A percentile compares a stretch with the other conserved stretches of the same genome.
phyloP scores from a whole-genome alignment of 371 early-diverging fungal species.

The Apophysomyces trapeziformis region DNA sequence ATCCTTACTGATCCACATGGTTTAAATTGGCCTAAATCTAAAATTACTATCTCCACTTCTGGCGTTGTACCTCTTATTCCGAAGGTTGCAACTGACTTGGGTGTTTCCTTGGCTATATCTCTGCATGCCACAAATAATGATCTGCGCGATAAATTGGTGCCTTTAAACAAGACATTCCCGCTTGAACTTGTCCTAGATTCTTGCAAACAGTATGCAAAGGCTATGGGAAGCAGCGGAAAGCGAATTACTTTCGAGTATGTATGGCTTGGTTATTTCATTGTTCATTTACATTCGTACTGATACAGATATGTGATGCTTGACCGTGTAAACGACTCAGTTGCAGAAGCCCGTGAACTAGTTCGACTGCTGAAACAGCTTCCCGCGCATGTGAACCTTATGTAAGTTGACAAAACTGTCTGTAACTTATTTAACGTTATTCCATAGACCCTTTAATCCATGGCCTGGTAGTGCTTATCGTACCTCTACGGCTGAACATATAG shows the following conservation, averaged over 20 bases:
- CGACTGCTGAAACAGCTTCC: conserved; percentile 67
- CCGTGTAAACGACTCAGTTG: conserved; percentile 75
- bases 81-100: conserved; percentile 75
- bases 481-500: conserved; percentile 53
- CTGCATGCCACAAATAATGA: conserved; percentile 87
- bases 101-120: conserved; percentile 85
- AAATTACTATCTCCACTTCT: conserved; percentile 89
- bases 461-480: conserved; percentile 69
- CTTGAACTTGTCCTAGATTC: conserved; percentile 74
- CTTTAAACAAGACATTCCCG: conserved; percentile 85
- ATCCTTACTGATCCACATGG: conserved; percentile 75
- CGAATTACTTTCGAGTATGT: conserved; percentile 78
- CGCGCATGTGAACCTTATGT: conserved; percentile 87
- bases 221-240: conserved; percentile 49
- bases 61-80: conserved; percentile 87
- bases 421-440: neutral
- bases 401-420: conserved; percentile 21
- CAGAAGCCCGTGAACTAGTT: conserved; percentile 71
- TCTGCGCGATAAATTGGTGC: conserved; percentile 81
- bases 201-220: conserved; percentile 63
- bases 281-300: no score
- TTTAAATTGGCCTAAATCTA: conserved; percentile 69
- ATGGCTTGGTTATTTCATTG: neutral
- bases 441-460: conserved; percentile 83
- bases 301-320: conserved; percentile 83